A percentile compares a stretch with the other conserved stretches of the same genome.
Conservation (phyloP, 2,329 filamentous ascomycete genomes). For the Ceratocystis smalleyi region DNA sequence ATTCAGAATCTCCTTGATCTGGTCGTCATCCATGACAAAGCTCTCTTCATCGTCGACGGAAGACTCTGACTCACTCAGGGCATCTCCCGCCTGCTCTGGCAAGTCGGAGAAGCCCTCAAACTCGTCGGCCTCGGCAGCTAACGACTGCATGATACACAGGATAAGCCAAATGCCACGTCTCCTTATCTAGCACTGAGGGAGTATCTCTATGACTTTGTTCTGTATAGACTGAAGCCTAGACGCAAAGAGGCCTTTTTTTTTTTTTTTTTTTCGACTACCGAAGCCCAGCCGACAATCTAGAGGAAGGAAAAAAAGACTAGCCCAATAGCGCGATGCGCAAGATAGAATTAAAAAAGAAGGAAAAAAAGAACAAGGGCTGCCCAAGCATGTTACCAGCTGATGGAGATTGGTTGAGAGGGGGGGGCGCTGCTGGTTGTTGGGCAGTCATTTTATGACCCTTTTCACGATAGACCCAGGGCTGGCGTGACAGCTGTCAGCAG, state of each 20-base stretch:
- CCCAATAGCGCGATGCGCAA: no score
- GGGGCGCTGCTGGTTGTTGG: not conserved
- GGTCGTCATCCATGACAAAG: constrained; percentile 3
- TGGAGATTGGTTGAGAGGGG: not conserved
- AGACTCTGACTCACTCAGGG: not conserved
- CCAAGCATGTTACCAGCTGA: not conserved
- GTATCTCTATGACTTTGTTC: no score
- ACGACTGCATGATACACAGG: not conserved
- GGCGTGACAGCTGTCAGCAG: not conserved
- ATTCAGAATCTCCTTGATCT: constrained; percentile 17
- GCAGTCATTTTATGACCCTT: not conserved
- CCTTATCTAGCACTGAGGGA: no score
- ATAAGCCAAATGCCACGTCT: no score
- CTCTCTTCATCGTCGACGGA: constrained; percentile 5
- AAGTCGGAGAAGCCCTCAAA: constrained; percentile 11
- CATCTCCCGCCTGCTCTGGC: not conserved
- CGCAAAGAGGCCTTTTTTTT: no score
- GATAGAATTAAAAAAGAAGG: no score
- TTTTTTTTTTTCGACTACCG: no score
- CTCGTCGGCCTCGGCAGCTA: constrained; percentile 1
- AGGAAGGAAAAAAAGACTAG: not conserved
- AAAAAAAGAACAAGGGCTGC: not conserved
- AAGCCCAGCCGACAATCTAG: no score
- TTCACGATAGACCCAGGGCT: not conserved
- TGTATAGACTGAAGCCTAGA: no score